A percentile compares a stretch with the other conserved stretches of the same genome.
Evolutionary conservation across 2,329 filamentous ascomycete genomes (phyloP).

Genomic region (Penicillium freii): DNA sequence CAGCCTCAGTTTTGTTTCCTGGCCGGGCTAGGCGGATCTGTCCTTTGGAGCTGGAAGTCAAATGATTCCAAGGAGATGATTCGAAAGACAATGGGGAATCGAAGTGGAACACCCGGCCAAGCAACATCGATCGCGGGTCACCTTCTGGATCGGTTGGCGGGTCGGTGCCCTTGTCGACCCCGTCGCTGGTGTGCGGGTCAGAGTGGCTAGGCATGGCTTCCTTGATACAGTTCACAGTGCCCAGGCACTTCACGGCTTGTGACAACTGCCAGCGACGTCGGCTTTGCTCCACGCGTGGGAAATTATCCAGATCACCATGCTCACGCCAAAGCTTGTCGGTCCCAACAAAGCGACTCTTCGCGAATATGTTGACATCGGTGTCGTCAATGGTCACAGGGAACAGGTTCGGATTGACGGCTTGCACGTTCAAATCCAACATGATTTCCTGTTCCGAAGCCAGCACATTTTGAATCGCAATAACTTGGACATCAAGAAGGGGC

Average conservation of each 20-base stretch:
- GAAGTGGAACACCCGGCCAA: conserved; percentile 84
- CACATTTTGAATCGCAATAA: conserved; percentile 81
- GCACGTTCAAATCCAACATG: conserved; percentile 87
- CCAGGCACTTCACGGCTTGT: conserved; percentile 28
- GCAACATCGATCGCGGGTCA: conserved; percentile 76
- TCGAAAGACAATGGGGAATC: conserved; percentile 88
- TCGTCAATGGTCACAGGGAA: conserved; percentile 82
- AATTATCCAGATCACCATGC: conserved; percentile 26
- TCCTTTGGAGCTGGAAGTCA: conserved; percentile 69
- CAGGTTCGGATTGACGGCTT: conserved; percentile 88
- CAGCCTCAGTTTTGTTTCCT: conserved; percentile 80
- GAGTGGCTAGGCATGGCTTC: conserved; percentile 16
- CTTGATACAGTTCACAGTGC: conserved; percentile 19
- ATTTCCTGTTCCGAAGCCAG: conserved; percentile 91
- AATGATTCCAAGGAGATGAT: conserved; percentile 78
- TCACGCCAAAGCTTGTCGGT: conserved; percentile 48
- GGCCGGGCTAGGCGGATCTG: conserved; percentile 79
- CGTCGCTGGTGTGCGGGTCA: conserved; percentile 25
- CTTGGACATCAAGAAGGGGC: conserved; percentile 73
- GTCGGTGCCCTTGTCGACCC: conserved; percentile 59
- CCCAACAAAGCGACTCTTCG: conserved; percentile 87
- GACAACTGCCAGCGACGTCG: conserved; percentile 34
- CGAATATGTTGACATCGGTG: conserved; percentile 89
- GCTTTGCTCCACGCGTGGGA: conserved; percentile 36
- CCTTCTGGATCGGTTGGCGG: conserved; percentile 56